Percentiles rank a stretch among this genome's conserved stretches.
Evolutionary conservation across 2,329 filamentous ascomycete genomes (phyloP).

Genomic region (Paecilomyces variotii): DNA sequence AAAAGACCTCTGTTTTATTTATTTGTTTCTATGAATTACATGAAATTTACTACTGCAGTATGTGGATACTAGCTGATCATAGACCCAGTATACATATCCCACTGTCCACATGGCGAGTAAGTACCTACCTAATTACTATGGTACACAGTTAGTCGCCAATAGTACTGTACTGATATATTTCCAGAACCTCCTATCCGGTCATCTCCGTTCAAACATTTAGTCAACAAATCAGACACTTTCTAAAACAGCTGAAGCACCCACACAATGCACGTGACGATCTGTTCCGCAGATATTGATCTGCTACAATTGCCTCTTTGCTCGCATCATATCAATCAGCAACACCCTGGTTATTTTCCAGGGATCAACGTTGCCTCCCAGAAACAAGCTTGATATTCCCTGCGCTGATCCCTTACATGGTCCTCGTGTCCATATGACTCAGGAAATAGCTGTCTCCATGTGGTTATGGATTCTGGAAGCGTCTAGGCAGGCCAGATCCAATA

Average conservation of each 20-base stretch:
- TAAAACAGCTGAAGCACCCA: neutral
- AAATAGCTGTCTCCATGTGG: neutral
- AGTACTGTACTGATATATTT: neutral
- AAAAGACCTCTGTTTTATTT: neutral
- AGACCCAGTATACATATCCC: no score
- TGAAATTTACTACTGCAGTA: no score
- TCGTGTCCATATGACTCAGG: neutral
- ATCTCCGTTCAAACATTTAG: neutral
- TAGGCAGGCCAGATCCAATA: neutral
- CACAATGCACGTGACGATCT: neutral
- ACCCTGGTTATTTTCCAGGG: neutral
- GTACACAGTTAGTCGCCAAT: no score
- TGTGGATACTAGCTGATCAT: no score
- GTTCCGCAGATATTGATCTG: neutral
- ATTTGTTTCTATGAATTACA: neutral
- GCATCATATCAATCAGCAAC: neutral
- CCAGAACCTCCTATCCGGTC: neutral
- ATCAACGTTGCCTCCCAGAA: neutral
- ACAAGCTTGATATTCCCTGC: neutral
- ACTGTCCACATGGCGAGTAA: no score
- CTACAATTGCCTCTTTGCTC: neutral
- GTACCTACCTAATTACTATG: no score
- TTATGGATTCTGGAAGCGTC: neutral
- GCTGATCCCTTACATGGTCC: neutral
- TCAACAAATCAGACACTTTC: neutral